Conservation (phyloP, 2,329 filamentous ascomycete species). For the Paecilomyces formosus region DNA sequence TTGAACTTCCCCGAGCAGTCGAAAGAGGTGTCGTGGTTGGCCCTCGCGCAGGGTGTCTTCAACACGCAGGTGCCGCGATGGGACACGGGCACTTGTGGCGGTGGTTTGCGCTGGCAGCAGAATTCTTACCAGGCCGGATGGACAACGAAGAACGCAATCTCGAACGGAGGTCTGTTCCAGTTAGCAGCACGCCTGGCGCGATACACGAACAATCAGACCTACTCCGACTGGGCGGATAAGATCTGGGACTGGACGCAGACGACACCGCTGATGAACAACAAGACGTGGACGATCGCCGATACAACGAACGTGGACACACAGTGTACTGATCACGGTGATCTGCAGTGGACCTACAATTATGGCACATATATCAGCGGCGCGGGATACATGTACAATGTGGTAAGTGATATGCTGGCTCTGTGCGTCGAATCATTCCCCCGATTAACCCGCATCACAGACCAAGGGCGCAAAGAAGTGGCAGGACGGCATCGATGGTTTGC, state of each 20-base stretch:
- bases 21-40: slow-evolving; percentile 64
- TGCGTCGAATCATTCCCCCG: background rate
- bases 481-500: slow-evolving; percentile 48
- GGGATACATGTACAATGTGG: slow-evolving; percentile 50
- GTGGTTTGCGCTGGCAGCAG: slow-evolving; percentile 81
- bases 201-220: slow-evolving; percentile 73
- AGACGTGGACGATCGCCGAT: slow-evolving; percentile 51
- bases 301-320: slow-evolving; percentile 42
- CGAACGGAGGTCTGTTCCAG: slow-evolving; percentile 52
- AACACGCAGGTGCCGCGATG: slow-evolving; percentile 68
- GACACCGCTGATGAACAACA: slow-evolving; percentile 44
- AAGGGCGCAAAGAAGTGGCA: slow-evolving; percentile 47
- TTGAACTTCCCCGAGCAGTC: slow-evolving; percentile 65
- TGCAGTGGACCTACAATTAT: slow-evolving; percentile 53
- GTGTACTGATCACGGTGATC: slow-evolving; percentile 46
- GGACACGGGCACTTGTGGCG: slow-evolving; percentile 59
- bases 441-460: slow-evolving; percentile 21
- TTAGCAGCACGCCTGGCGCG: slow-evolving; percentile 61
- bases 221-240: slow-evolving; percentile 68
- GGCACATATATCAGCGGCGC: slow-evolving; percentile 51
- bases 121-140: slow-evolving; percentile 67
- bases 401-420: slow-evolving; percentile 16
- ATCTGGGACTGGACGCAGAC: slow-evolving; percentile 52
- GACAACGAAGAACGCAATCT: slow-evolving; percentile 52
- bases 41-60: slow-evolving; percentile 70